A percentile compares a stretch with the other conserved stretches of the same genome.
Conservation (phyloP, 768 basidiomycete genomes). For the Pleurotus pulmonarius region DNA sequence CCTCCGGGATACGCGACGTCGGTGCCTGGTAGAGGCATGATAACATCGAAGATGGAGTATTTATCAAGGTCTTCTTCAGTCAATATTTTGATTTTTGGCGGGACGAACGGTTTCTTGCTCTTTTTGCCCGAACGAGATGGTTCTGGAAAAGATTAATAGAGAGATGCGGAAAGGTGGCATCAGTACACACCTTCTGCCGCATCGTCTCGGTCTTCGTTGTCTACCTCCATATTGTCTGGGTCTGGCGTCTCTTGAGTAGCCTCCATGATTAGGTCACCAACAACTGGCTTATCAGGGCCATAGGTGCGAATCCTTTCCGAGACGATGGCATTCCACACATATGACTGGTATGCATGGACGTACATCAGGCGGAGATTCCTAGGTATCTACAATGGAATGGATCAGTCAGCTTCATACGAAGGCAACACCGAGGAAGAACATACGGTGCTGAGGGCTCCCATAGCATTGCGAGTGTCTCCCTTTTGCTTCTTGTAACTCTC, state of each 20-base stretch:
- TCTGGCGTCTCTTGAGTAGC: constrained; percentile 20
- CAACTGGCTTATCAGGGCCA: constrained; percentile 69
- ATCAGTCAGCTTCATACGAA: background rate
- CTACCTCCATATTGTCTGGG: constrained; percentile 27
- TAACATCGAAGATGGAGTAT: constrained; percentile 89
- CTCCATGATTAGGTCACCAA: constrained; percentile 90
- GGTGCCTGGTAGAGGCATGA: constrained; percentile 96
- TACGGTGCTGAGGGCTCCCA: constrained; percentile 86
- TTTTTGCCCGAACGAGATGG: constrained; percentile 26
- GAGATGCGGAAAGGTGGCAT: background rate
- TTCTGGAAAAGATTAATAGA: constrained; percentile 7
- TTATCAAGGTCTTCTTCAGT: constrained; percentile 73
- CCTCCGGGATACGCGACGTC: constrained; percentile 93
- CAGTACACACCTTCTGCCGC: constrained; percentile 19
- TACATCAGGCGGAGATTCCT: constrained; percentile 95
- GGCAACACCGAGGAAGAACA: constrained; percentile 12
- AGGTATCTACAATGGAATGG: constrained; percentile 65
- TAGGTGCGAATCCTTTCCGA: constrained; percentile 85
- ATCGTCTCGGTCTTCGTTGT: constrained; percentile 26
- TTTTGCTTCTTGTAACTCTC: constrained; percentile 85
- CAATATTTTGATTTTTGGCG: constrained; percentile 74
- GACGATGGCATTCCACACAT: constrained; percentile 96
- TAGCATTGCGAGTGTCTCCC: constrained; percentile 75
- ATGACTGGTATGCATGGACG: constrained; percentile 97
- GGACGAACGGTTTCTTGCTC: constrained; percentile 53